phyloP scores from a whole-genome alignment of 2,329 filamentous ascomycete species.

The Mollisiaceae sp. region DNA sequence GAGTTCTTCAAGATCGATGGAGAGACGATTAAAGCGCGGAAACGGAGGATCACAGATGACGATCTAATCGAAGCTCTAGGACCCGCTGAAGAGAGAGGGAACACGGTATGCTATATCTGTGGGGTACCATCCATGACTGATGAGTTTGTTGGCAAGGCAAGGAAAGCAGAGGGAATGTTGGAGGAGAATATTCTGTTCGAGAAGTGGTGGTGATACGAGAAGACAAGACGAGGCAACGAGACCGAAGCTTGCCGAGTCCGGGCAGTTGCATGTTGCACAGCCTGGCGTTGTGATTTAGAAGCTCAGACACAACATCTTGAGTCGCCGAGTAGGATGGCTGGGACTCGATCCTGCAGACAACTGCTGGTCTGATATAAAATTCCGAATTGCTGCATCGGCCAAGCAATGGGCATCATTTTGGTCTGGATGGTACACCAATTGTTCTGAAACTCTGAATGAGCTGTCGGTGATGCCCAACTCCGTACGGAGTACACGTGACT shows the following conservation, averaged over 20 bases:
- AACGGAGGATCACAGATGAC: constrained; percentile 49
- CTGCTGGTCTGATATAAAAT: background rate
- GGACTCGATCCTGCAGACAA: background rate
- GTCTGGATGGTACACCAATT: background rate
- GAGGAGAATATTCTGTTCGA: constrained; percentile 59
- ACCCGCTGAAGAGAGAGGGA: constrained; percentile 43
- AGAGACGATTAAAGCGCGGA: constrained; percentile 40
- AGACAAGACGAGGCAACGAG: background rate
- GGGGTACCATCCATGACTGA: constrained; percentile 74
- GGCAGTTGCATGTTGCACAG: background rate
- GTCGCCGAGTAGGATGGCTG: background rate
- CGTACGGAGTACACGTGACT: background rate
- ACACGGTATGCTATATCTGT: constrained; percentile 68
- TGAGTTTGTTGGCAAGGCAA: constrained; percentile 56
- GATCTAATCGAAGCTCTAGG: constrained; percentile 51
- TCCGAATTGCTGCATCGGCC: background rate
- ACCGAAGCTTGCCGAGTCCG: background rate
- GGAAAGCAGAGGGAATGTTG: constrained; percentile 49
- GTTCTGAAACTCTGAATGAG: background rate
- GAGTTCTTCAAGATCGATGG: constrained; percentile 18
- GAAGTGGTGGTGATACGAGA: constrained; percentile 63
- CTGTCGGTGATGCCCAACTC: background rate
- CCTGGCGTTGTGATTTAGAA: background rate
- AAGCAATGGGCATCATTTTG: background rate
- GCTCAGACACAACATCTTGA: background rate